Base-by-base conservation (phyloP, 805 yeast species). In the Candida glaebosa region DNA sequence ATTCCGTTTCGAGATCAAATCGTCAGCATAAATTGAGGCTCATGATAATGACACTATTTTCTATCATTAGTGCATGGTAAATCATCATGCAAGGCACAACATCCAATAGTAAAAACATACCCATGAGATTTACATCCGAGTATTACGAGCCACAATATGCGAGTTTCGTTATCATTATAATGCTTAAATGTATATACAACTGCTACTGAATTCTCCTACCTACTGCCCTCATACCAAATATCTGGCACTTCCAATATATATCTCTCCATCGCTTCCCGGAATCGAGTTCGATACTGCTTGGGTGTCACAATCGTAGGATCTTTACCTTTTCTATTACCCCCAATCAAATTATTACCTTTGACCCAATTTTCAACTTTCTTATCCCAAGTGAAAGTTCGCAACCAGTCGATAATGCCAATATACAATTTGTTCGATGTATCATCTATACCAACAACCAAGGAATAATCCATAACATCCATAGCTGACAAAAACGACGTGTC, bases 381-480 rank as follows among this genome's bases (percentile, higher is more conserved):
- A 56, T 93, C 99, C 99, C 99, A 93, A 0, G 99, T 93, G 54
- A 91, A 93, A 0, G 99, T 89, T 44, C 99, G 67, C 34, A 93
- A 81, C 71, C 95, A 93, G 61, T 93, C 87, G 46, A 93, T 90
- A 31, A 93, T 90, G 3, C 99, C 99, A 10, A 90, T 96, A 15
- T 89, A 88, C 28, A 93, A 69, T 39, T 76, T 75, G 47, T 76
- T 76, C 17, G 78, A 75, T 9, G 67, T 58, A 35, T 69, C 73
- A 57, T 93, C 96, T 31, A 93, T 87, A 0, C 98, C 99, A 45
- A 93, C 83, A 7, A 93, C 96, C 48, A 93, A 69, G 0, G 98
- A 91, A 57, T 93, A 93, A 61, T 93, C 99, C 99, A 93, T 93
- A 4, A 93, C 98, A 57, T 93, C 95, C 96, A 93, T 87, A 54